These are phyloP conservation scores for Colletotrichum sp. DNA, from an alignment of 2,329 filamentous ascomycete species.

Conservation along the genomic window DNA sequence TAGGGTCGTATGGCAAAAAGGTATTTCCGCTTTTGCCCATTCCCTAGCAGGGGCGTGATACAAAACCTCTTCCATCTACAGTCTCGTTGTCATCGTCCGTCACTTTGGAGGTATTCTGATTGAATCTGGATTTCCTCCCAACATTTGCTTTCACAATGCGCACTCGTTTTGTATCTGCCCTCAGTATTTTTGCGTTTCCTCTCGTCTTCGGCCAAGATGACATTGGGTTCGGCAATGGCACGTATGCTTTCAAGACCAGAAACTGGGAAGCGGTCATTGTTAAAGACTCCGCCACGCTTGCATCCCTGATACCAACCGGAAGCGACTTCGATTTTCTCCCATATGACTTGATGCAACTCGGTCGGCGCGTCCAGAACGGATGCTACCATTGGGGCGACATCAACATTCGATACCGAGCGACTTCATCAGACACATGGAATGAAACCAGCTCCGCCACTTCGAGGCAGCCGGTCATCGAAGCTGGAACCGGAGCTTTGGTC, in stretches of 20 bases:
- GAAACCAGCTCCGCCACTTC: conserved; percentile 48
- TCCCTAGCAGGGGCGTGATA: too few species aligned
- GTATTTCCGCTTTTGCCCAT: too few species aligned
- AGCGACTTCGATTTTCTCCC: conserved; percentile 59
- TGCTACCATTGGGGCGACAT: conserved; percentile 66
- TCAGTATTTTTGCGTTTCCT: background rate
- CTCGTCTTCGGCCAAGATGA: conserved; percentile 27
- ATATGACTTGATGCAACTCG: conserved; percentile 45
- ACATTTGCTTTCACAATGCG: too few species aligned
- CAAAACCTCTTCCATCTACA: too few species aligned
- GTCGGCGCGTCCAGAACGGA: conserved; percentile 50
- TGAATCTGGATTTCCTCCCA: too few species aligned
- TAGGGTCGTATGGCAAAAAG: too few species aligned
- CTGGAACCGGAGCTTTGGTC: conserved; percentile 58
- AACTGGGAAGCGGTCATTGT: conserved; percentile 48
- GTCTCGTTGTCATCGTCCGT: too few species aligned
- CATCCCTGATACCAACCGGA: conserved; percentile 45
- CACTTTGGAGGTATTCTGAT: too few species aligned
- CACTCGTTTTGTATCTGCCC: too few species aligned
- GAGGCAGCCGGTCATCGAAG: conserved; percentile 37
- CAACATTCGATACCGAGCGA: conserved; percentile 55
- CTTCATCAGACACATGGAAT: conserved; percentile 44
- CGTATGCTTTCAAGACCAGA: conserved; percentile 39
- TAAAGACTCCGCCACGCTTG: conserved; percentile 49
- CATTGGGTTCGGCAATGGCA: conserved; percentile 44